A percentile compares a stretch with the other conserved stretches of the same genome.
Evolutionary conservation across 1,284 basidiomycete species (phyloP).

Genomic region (Inonotus obliquus): DNA sequence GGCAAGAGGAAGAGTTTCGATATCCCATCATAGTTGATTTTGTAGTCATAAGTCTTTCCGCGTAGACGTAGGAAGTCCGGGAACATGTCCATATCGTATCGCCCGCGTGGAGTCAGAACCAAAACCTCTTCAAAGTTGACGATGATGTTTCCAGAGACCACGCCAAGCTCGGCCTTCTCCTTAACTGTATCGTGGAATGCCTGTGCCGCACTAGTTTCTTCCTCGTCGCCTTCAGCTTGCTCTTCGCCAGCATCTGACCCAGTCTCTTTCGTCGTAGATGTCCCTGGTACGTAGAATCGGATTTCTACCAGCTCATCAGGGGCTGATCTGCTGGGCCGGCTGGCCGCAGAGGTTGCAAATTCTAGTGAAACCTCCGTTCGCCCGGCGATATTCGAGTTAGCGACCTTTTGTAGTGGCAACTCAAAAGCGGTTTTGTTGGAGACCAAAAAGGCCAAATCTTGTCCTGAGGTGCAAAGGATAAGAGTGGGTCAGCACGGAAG

Average conservation of each 20-base stretch:
- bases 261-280: slow-evolving; percentile 60
- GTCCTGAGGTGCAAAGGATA: slow-evolving; percentile 44
- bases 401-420: slow-evolving; percentile 81
- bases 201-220: slow-evolving; percentile 86
- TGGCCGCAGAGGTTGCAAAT: slow-evolving; percentile 62
- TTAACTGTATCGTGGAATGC: slow-evolving; percentile 97
- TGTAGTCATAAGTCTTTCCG: slow-evolving; percentile 99
- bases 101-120: slow-evolving; percentile 94
- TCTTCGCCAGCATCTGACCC: slow-evolving; percentile 60
- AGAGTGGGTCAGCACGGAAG: background rate
- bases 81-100: slow-evolving; percentile 98
- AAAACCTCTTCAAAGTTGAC: slow-evolving; percentile 96
- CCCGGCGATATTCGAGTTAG: slow-evolving; percentile 97
- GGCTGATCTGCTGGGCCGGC: slow-evolving; percentile 43
- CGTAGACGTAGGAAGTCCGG: slow-evolving; percentile 89
- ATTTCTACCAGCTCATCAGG: slow-evolving; percentile 95
- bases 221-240: slow-evolving; percentile 61
- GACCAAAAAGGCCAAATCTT: slow-evolving; percentile 87
- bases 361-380: slow-evolving; percentile 98
- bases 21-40: slow-evolving; percentile 90
- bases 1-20: slow-evolving; percentile 91
- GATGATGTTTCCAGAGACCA: slow-evolving; percentile 89
- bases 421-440: slow-evolving; percentile 92
- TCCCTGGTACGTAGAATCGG: slow-evolving; percentile 93
- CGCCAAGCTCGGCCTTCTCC: slow-evolving; percentile 94